Evolutionary conservation across 345 rosid species (phyloP).

Genomic region (Brassica juncea): DNA sequence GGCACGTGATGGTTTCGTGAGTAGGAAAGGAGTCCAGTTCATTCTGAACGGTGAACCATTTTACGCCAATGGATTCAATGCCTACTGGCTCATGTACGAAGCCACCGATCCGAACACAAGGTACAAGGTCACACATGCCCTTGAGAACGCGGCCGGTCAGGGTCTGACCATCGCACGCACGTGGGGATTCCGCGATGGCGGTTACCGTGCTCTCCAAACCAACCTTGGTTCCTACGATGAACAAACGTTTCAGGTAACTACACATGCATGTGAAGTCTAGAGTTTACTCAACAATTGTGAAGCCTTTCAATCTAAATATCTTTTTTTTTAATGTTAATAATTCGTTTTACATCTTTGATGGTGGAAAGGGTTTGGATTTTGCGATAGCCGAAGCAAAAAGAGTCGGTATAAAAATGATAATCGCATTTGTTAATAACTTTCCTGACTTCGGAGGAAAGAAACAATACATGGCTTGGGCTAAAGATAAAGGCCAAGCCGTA

Average conservation of each 20-base stretch:
- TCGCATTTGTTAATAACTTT: conserved; percentile 29
- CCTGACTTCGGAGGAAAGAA: conserved; percentile 34
- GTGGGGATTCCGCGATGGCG: conserved; percentile 37
- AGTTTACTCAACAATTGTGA: conserved; percentile 3
- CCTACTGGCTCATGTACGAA: conserved; percentile 38
- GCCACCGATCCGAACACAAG: conserved; percentile 36
- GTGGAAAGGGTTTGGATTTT: conserved; percentile 40
- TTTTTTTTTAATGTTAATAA: neutral
- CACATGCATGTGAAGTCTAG: neutral
- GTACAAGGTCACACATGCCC: conserved; percentile 29
- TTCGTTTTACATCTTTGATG: conserved; percentile 6
- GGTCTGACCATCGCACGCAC: conserved; percentile 35
- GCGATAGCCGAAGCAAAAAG: conserved; percentile 37
- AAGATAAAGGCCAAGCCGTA: conserved; percentile 19
- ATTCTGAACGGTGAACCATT: conserved; percentile 37
- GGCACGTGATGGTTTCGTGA: conserved; percentile 30
- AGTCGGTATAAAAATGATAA: conserved; percentile 32
- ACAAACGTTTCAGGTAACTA: conserved; percentile 25
- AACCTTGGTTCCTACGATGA: conserved; percentile 31
- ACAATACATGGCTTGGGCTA: conserved; percentile 36
- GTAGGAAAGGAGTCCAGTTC: conserved; percentile 30
- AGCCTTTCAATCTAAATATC: neutral
- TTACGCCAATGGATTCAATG: conserved; percentile 38
- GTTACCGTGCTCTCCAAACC: conserved; percentile 34
- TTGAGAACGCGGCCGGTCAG: conserved; percentile 24